A percentile compares a stretch with the other conserved stretches of the same genome.
Conservation (phyloP, 768 basidiomycete genomes). For the Termitomyces sp. region DNA sequence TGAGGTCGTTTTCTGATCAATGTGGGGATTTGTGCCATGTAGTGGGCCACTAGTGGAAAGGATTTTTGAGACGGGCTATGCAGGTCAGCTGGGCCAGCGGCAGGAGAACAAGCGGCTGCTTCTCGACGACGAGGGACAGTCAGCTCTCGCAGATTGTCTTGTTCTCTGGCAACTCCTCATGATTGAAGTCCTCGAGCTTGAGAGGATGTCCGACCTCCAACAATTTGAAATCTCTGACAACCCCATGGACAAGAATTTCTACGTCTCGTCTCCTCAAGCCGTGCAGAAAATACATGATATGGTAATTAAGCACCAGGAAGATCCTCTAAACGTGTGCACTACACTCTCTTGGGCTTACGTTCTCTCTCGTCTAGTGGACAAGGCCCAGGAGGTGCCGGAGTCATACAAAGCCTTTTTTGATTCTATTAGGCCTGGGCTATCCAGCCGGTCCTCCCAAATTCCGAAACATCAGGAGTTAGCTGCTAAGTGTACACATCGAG, state of each 20-base stretch:
- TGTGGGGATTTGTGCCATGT: slow-evolving; percentile 73
- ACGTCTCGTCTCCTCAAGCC: slow-evolving; percentile 56
- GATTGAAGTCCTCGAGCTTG: slow-evolving; percentile 77
- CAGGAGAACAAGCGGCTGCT: slow-evolving; percentile 64
- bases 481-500: slow-evolving; percentile 48
- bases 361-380: slow-evolving; percentile 53
- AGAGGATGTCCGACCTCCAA: slow-evolving; percentile 52
- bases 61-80: slow-evolving; percentile 62
- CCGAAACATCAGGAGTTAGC: slow-evolving; percentile 52
- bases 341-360: slow-evolving; percentile 86
- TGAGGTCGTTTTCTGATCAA: slow-evolving; percentile 85
- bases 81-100: slow-evolving; percentile 54
- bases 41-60: slow-evolving; percentile 55
- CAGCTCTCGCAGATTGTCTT: slow-evolving; percentile 61
- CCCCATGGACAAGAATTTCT: slow-evolving; percentile 45
- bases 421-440: slow-evolving; percentile 35
- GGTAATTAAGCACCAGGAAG: slow-evolving; percentile 51
- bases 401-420: slow-evolving; percentile 54
- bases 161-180: slow-evolving; percentile 77
- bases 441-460: slow-evolving; percentile 44
- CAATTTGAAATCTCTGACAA: slow-evolving; percentile 46
- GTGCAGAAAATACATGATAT: slow-evolving; percentile 64
- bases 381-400: slow-evolving; percentile 48
- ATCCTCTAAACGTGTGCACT: slow-evolving; percentile 59
- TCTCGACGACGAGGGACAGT: slow-evolving; percentile 68